Conservation (phyloP, 148 eudicot genomes). For the Tetragonia tetragonoides region DNA sequence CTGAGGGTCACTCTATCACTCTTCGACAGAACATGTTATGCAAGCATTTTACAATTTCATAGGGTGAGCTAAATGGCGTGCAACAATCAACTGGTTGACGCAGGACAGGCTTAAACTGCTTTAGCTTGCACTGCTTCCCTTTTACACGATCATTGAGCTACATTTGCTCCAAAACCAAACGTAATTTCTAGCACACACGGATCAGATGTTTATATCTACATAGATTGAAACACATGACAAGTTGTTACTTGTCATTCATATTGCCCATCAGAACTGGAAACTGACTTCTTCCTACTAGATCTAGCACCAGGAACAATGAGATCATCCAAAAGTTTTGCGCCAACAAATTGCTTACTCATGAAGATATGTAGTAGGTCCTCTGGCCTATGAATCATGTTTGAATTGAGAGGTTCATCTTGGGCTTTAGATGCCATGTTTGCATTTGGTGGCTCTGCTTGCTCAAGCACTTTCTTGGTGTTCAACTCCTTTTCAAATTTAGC, state of each 20-base stretch:
- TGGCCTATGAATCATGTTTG: background rate
- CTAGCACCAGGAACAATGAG: conserved; percentile 8
- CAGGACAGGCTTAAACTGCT: background rate
- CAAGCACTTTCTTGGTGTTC: background rate
- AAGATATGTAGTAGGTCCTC: background rate
- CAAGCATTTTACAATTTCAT: background rate
- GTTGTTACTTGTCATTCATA: background rate
- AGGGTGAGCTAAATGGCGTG: background rate
- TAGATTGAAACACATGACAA: background rate
- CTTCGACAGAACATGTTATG: too few species aligned
- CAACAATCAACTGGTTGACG: background rate
- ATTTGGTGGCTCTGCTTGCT: background rate
- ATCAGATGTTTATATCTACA: background rate
- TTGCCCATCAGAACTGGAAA: background rate
- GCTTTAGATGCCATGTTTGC: background rate
- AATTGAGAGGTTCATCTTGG: background rate
- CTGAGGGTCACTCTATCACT: too few species aligned
- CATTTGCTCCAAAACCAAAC: background rate
- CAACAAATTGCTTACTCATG: conserved; percentile 1
- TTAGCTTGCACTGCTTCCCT: background rate
- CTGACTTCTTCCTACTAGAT: background rate
- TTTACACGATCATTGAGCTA: background rate
- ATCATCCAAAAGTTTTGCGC: background rate
- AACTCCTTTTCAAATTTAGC: conserved; percentile 25
- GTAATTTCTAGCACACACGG: background rate